Base-by-base conservation (phyloP, 345 rosid species). In the Combretum micranthum region DNA sequence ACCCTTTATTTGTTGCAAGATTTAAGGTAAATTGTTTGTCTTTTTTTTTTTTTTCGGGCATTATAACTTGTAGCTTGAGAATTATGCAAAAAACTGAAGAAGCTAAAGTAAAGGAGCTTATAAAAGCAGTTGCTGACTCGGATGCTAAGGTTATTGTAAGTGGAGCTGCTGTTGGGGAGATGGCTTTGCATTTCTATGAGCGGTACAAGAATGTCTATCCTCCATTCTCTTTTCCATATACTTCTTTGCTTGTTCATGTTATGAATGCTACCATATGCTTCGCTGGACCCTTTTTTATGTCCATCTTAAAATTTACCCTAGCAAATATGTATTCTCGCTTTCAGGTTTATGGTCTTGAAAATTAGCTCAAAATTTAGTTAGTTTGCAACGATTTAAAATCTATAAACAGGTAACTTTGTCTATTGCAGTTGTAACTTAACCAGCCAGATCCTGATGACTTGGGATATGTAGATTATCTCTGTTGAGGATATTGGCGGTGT, bases 151-250 rank as follows among this genome's bases (percentile, higher is more conserved):
- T 90, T 44, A 90, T 94, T 59, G 96, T 85, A 67, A 94, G 99
- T 42, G 99, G 99, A 19, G 95, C 81, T 66, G 72, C 97, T 43
- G 85, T 94, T 69, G 99, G 99, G 67, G 96, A 94, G 77, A 94
- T 94, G 97, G 97, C 99, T 39, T 73, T 94, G 64, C 99, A 94
- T 80, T 94, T 90, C 72, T 90, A 97, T 64, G 97, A 94, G 78
- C 99, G 96, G 60, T 94, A 87, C 83, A 87, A 87, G 99, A 90
- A 87, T 43, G 68, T 44, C 62, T 55, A 39, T 12, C 15, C 56
- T 44, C 32, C 25, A 15, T 56, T 21, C 43, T 49, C 48, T 26
- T 55, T 23, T 43, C 9, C 23, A 16, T 58, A 52, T 26, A 32
- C 26, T 50, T 8, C 23, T 13, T 20, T 15, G 21, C 21, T 20